Evolutionary conservation across 495 filamentous ascomycete genomes (phyloP).

Genomic region (Lophiotrema nucula): DNA sequence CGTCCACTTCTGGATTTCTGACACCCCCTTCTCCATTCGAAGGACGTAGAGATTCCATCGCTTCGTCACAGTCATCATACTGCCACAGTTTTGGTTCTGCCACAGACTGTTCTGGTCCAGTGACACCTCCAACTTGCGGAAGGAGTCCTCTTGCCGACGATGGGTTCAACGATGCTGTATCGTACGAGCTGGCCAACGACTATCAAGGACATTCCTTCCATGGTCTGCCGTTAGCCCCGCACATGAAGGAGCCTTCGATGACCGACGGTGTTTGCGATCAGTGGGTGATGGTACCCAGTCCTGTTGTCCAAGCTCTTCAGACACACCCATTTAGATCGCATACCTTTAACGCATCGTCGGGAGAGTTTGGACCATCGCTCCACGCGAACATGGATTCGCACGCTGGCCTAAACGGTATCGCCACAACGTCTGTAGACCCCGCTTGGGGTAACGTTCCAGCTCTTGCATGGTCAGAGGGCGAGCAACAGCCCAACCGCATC

Average conservation of each 20-base stretch:
- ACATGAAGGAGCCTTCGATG: not conserved
- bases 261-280: not conserved
- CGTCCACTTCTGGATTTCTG: constrained; percentile 1
- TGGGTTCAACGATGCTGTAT: not conserved
- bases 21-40: constrained; percentile 9
- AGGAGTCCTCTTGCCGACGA: not conserved
- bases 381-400: no score
- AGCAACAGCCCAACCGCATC: no score
- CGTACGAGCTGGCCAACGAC: not conserved
- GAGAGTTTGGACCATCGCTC: no score
- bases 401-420: no score
- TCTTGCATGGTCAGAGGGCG: not conserved
- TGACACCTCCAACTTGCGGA: constrained; percentile 6
- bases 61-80: constrained; percentile 9
- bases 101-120: not conserved
- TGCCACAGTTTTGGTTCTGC: constrained; percentile 6
- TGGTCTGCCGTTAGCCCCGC: not conserved
- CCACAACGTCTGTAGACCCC: no score
- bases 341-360: no score
- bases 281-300: not conserved
- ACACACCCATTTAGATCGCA: no score
- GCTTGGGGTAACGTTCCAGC: not conserved
- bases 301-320: not conserved
- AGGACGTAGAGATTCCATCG: constrained; percentile 18
- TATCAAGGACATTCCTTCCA: not conserved